These are phyloP conservation scores for Acidomyces sp. DNA, from an alignment of 495 filamentous ascomycete species.

Conservation along the genomic window DNA sequence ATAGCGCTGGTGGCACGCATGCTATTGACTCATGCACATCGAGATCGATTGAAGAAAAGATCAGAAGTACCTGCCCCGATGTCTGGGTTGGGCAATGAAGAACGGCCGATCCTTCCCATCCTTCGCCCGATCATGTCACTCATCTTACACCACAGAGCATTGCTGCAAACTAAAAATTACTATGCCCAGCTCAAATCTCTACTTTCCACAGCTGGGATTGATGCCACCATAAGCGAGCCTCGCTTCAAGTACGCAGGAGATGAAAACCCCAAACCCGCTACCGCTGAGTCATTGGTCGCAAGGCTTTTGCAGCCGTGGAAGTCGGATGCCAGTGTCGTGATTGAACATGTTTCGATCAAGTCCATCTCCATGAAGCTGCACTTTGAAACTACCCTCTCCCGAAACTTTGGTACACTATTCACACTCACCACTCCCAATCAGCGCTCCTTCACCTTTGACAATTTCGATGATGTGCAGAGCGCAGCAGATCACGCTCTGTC, in stretches of 20 bases:
- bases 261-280: neutral
- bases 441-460: constrained; percentile 1
- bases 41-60: constrained; percentile 11
- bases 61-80: constrained; percentile 16
- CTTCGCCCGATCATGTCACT: constrained; percentile 14
- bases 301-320: constrained; percentile 6
- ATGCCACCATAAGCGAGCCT: neutral
- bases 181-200: neutral
- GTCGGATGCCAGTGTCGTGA: constrained; percentile 1
- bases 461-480: constrained; percentile 1
- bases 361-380: neutral
- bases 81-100: constrained; percentile 11
- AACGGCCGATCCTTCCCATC: constrained; percentile 6
- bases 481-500: constrained; percentile 4
- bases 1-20: constrained; percentile 17
- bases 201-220: constrained; percentile 4
- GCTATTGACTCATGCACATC: constrained; percentile 19
- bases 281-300: constrained; percentile 1
- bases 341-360: neutral
- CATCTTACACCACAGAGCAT: constrained; percentile 6
- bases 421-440: neutral
- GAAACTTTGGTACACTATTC: constrained; percentile 6
- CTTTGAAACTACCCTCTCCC: constrained; percentile 8
- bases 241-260: neutral
- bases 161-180: constrained; percentile 5